A percentile compares a stretch with the other conserved stretches of the same genome.
These are phyloP conservation scores for Rutstroemia sp. DNA, from an alignment of 2,329 filamentous ascomycete species.

Conservation along the genomic window DNA sequence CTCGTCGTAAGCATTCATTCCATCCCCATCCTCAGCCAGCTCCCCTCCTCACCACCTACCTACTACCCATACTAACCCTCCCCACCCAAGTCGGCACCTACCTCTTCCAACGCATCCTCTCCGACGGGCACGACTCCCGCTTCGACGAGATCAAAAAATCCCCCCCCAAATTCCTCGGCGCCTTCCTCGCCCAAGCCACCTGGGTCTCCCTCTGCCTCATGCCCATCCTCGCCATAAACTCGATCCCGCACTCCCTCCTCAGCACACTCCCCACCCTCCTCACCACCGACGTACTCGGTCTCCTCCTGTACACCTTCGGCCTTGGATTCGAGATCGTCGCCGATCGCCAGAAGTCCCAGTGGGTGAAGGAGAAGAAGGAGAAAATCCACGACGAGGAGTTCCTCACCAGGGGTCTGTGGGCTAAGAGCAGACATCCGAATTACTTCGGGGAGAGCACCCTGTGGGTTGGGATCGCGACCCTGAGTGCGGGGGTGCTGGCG, in stretches of 20 bases:
- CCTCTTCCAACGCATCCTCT: constrained; percentile 54
- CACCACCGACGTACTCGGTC: constrained; percentile 47
- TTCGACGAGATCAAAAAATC: constrained; percentile 47
- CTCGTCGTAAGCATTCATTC: constrained; percentile 40
- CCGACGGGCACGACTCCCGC: constrained; percentile 51
- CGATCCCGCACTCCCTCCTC: constrained; percentile 46
- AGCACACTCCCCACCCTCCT: constrained; percentile 41
- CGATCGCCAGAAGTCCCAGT: constrained; percentile 56
- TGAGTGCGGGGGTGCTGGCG: constrained; percentile 48
- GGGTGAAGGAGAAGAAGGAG: constrained; percentile 51
- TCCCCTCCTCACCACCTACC: too few relatives aligned
- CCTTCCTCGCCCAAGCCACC: constrained; percentile 54
- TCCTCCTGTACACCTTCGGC: constrained; percentile 51
- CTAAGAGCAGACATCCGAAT: constrained; percentile 55
- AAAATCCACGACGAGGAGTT: constrained; percentile 64
- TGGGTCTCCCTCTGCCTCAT: constrained; percentile 63
- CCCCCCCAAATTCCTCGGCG: constrained; percentile 44
- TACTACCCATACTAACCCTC: too few relatives aligned
- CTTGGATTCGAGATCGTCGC: constrained; percentile 53
- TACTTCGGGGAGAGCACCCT: constrained; percentile 67
- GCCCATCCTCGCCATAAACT: constrained; percentile 57
- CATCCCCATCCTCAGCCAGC: neutral
- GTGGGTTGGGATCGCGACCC: constrained; percentile 60
- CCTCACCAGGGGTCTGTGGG: constrained; percentile 55
- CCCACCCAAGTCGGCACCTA: constrained; percentile 48